Base-by-base conservation (phyloP, 2,329 filamentous ascomycete genomes). In the Talaromyces sp. region DNA sequence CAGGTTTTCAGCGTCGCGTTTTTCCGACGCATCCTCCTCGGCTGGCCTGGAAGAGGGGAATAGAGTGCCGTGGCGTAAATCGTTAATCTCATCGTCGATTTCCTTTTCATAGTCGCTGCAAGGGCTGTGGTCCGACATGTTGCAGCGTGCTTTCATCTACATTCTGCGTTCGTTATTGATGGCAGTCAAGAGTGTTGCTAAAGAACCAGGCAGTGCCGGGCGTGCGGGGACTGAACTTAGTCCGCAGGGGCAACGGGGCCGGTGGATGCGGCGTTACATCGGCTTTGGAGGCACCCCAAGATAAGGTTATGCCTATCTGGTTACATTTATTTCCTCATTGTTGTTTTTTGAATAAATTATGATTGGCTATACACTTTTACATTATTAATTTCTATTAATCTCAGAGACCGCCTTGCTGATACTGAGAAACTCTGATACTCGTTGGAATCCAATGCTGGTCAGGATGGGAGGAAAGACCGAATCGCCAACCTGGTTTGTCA, bases 391-490 rank as follows among this genome's bases (percentile, higher is more conserved):
- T n/a, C 28, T 30, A 30, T 19, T 30, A 10, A 28, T 22, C 28
- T 32, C 25, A 3, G 49, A 53, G 4, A 39, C 39, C 30, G 42
- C 58, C 28, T 42, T 58, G 56, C 56, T 62, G 30, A 58, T 62
- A 55, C 60, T 62, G 27, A 62, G 60, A 51, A 62, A 62, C 39
- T 62, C 60, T 4, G 60, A 62, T 15, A 58, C 39, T 32, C 58
- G 57, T 19, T 58, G 60, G 42, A 62, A 62, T 25, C 60, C 60
- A n/a, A 62, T 42, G 6, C 49, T 62, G 22, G 33, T 42, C 55
- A 62, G 54, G 17, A 58, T 62, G 6, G 51, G 49, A 27, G 60
- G 60, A 11, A 55, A 62, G 25, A 62, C 51, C 17, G 56, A 19
- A 55, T 62, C 60, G 33, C 52, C 60, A n/a, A 62, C 56, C 60